Evolutionary conservation across 2,329 filamentous ascomycete species (phyloP).

Genomic region (Coniella vitis): DNA sequence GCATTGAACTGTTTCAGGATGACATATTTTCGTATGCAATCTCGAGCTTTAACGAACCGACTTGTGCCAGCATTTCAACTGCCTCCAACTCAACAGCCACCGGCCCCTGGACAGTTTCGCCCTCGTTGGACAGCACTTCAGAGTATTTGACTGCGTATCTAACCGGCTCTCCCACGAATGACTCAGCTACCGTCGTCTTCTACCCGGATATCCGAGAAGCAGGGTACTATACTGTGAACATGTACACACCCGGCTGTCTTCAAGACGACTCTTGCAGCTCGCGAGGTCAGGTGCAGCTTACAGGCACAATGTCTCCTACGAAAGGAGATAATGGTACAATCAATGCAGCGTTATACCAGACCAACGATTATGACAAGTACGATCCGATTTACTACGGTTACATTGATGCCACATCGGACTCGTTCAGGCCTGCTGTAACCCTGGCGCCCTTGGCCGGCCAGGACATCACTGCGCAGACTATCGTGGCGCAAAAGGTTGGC

Average conservation of each 20-base stretch:
- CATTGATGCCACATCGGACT: constrained; percentile 65
- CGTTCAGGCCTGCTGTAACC: constrained; percentile 76
- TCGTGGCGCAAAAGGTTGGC: constrained; percentile 85
- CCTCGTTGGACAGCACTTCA: constrained; percentile 62
- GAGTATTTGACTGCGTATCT: constrained; percentile 70
- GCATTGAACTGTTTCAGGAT: constrained; percentile 81
- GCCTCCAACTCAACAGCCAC: constrained; percentile 61
- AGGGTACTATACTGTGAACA: constrained; percentile 82
- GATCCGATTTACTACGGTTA: constrained; percentile 84
- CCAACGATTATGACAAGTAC: constrained; percentile 95
- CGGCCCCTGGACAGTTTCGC: constrained; percentile 66
- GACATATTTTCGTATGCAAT: constrained; percentile 82
- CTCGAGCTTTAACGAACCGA: constrained; percentile 80
- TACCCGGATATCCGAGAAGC: constrained; percentile 78
- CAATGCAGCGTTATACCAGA: constrained; percentile 68
- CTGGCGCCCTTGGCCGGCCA: constrained; percentile 64
- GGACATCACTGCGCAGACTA: constrained; percentile 52
- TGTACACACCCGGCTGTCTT: constrained; percentile 88
- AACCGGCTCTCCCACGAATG: constrained; percentile 44
- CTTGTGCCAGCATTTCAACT: constrained; percentile 59
- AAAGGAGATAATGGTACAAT: constrained; percentile 26
- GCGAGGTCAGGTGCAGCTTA: constrained; percentile 78
- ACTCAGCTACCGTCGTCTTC: constrained; percentile 67
- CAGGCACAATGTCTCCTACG: constrained; percentile 55
- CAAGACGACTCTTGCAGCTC: constrained; percentile 69